These are phyloP conservation scores for Citrus glauca DNA, from an alignment of 345 rosid genomes.

Conservation along the genomic window DNA sequence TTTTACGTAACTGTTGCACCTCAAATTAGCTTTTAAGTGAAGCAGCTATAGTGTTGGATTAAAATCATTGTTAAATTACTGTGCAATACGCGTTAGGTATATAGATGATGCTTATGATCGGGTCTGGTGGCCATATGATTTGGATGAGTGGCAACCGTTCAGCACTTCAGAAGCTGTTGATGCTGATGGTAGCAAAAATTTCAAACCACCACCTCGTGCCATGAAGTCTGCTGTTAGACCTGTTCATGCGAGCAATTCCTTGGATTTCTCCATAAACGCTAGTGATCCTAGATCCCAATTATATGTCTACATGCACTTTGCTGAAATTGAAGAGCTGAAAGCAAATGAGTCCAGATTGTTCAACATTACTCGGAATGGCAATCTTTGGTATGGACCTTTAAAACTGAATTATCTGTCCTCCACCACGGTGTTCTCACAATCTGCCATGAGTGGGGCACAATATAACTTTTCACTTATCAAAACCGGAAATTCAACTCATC, in stretches of 20 bases:
- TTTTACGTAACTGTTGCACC: neutral
- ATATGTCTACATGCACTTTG: constrained; percentile 29
- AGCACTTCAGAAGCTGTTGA: neutral
- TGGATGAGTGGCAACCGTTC: neutral
- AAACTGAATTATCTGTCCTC: constrained; percentile 7
- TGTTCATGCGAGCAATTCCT: neutral
- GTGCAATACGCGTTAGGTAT: constrained; percentile 6
- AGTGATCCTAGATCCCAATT: constrained; percentile 2
- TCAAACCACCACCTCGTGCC: constrained; percentile 10
- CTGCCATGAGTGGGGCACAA: neutral
- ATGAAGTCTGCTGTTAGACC: constrained; percentile 23
- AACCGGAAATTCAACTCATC: constrained; percentile 2
- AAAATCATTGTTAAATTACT: neutral
- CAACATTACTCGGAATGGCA: constrained; percentile 4
- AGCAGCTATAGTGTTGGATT: no score
- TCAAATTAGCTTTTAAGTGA: no score
- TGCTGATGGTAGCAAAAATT: neutral
- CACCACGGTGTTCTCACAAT: neutral
- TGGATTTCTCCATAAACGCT: neutral
- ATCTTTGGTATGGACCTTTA: constrained; percentile 6
- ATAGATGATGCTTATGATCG: constrained; percentile 17
- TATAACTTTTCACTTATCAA: constrained; percentile 3
- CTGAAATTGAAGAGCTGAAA: constrained; percentile 24
- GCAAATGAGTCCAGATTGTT: constrained; percentile 24
- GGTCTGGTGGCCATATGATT: neutral